Evolutionary conservation across 345 rosid species (phyloP).

Genomic region (Eucalyptus cloeziana): DNA sequence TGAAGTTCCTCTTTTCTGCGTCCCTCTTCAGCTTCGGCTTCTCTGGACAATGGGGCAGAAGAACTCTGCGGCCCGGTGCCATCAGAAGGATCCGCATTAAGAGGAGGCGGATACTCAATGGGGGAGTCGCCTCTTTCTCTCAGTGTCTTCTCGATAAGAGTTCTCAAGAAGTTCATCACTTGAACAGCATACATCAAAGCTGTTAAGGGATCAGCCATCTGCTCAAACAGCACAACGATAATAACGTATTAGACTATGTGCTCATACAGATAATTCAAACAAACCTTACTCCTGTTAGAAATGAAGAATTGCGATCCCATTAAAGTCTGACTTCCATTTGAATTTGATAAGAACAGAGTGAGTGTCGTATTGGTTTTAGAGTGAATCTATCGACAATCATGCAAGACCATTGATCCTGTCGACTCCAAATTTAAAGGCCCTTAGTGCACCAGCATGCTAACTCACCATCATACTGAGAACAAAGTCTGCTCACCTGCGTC

Average conservation of each 20-base stretch:
- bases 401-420: not conserved
- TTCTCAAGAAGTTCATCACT: constrained; percentile 93
- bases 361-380: not conserved
- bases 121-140: constrained; percentile 53
- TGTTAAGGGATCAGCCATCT: constrained; percentile 98
- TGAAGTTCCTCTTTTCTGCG: constrained; percentile 8
- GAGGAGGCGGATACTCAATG: constrained; percentile 20
- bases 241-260: not conserved
- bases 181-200: constrained; percentile 95
- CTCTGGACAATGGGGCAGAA: constrained; percentile 13
- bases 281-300: not conserved
- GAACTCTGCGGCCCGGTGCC: constrained; percentile 50
- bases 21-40: constrained; percentile 7
- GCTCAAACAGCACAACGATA: constrained; percentile 3
- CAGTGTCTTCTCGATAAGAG: constrained; percentile 51
- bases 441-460: not conserved
- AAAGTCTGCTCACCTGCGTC: constrained; percentile 64
- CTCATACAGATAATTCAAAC: not conserved
- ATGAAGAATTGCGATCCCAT: not conserved
- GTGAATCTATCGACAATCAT: not conserved
- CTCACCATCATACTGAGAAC: not conserved
- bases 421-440: not conserved
- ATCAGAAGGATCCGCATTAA: constrained; percentile 47
- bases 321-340: not conserved
- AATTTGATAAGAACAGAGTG: not conserved